Conservation (phyloP, 768 basidiomycete genomes). For the Kwoniella sp. region DNA sequence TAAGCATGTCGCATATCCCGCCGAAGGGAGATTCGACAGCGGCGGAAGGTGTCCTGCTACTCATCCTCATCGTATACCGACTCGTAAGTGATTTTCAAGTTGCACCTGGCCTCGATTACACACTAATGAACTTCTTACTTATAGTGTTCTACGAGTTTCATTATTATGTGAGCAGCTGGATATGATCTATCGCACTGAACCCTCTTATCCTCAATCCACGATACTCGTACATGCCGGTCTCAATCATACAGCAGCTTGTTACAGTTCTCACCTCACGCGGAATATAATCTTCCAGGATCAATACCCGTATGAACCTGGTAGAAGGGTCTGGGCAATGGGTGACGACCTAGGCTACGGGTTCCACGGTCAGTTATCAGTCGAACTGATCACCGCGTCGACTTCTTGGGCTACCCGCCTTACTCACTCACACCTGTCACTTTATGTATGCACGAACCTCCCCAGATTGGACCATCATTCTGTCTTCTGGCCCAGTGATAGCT, state of each 20-base stretch:
- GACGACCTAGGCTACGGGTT: constrained; percentile 38
- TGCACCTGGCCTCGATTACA: background rate
- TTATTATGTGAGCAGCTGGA: constrained; percentile 24
- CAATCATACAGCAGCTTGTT: too few relatives aligned
- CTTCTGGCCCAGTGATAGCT: too few relatives aligned
- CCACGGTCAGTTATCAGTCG: constrained; percentile 34
- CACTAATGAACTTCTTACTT: too few relatives aligned
- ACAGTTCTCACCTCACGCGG: too few relatives aligned
- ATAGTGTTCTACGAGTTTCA: constrained; percentile 43
- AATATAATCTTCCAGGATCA: constrained; percentile 24
- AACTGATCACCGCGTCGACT: too few relatives aligned
- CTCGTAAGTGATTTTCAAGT: constrained; percentile 16
- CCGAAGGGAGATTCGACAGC: constrained; percentile 27
- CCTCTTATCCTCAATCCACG: too few relatives aligned
- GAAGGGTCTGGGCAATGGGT: constrained; percentile 34
- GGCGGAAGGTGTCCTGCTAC: constrained; percentile 38
- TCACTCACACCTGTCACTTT: too few relatives aligned
- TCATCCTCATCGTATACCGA: constrained; percentile 33
- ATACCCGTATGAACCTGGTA: constrained; percentile 23
- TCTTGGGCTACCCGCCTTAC: too few relatives aligned
- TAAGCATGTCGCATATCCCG: constrained; percentile 33
- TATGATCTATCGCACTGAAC: too few relatives aligned
- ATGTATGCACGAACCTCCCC: too few relatives aligned
- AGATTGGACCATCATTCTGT: too few relatives aligned
- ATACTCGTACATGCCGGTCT: too few relatives aligned